Percentiles rank a stretch among this genome's conserved stretches.
phyloP scores from a whole-genome alignment of 345 rosid genomes.

The Garcia nutans region DNA sequence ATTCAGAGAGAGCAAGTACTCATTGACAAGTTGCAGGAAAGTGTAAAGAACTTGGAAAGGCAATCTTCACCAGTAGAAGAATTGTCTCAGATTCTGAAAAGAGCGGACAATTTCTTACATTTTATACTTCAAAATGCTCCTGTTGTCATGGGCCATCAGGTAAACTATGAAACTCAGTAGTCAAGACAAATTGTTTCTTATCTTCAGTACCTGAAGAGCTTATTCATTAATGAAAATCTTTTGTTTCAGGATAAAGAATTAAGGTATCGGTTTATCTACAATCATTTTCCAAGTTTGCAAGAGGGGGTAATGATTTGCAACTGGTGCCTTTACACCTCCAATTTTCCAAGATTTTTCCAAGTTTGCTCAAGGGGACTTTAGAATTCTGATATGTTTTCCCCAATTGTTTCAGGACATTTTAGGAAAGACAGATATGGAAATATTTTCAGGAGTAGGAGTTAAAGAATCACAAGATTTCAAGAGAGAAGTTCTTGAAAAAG shows the following conservation, averaged over 20 bases:
- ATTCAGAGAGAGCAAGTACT: conserved; percentile 68
- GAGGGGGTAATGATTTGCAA: conserved; percentile 58
- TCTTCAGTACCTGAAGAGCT: conserved; percentile 3
- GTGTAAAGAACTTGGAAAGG: conserved; percentile 58
- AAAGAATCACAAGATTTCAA: conserved; percentile 95
- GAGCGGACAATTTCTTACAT: conserved; percentile 93
- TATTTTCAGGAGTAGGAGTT: conserved; percentile 84
- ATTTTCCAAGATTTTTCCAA: background rate
- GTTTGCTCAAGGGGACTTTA: background rate
- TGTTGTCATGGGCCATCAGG: conserved; percentile 94
- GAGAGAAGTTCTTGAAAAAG: conserved; percentile 84
- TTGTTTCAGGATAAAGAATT: conserved; percentile 80
- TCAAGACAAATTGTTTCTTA: background rate
- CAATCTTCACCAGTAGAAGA: conserved; percentile 84
- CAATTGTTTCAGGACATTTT: conserved; percentile 58
- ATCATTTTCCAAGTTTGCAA: conserved; percentile 77
- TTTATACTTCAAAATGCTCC: conserved; percentile 94
- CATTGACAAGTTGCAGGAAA: conserved; percentile 66
- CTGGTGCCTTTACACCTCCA: conserved; percentile 1
- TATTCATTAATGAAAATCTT: background rate
- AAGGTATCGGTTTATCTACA: conserved; percentile 85
- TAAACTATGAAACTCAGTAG: conserved; percentile 14
- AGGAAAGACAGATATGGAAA: conserved; percentile 89
- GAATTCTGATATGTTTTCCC: background rate
- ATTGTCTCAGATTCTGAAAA: conserved; percentile 68